Conservation (phyloP, 441 rosid genomes). For the Syzygium syzygioides region DNA sequence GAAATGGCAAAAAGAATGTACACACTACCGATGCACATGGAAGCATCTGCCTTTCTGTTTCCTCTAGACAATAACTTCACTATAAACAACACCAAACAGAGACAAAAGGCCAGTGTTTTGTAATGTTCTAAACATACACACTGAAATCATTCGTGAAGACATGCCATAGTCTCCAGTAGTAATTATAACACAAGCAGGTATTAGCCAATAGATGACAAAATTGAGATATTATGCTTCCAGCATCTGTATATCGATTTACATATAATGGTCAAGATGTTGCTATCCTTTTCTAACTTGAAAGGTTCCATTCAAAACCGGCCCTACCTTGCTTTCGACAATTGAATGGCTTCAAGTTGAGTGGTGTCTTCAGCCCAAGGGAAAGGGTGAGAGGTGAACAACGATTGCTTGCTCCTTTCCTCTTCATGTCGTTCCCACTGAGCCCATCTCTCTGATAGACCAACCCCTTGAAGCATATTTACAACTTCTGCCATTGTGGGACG, state of each 20-base stretch:
- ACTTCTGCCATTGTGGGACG: constrained; percentile 76
- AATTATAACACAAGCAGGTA: neutral
- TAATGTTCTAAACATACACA: neutral
- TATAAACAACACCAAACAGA: neutral
- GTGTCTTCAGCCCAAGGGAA: constrained; percentile 72
- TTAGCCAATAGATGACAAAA: neutral
- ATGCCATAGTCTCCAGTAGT: neutral
- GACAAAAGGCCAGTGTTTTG: neutral
- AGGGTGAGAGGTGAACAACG: constrained; percentile 37
- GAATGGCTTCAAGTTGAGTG: constrained; percentile 71
- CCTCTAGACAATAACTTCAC: neutral
- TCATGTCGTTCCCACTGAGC: constrained; percentile 68
- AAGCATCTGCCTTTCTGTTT: neutral
- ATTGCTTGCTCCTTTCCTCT: constrained; percentile 50
- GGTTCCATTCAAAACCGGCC: neutral
- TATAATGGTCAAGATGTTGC: neutral
- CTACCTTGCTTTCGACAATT: constrained; percentile 70
- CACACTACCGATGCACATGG: neutral
- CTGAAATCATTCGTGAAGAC: neutral
- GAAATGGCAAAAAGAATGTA: neutral
- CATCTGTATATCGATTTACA: neutral
- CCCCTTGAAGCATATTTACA: constrained; percentile 74
- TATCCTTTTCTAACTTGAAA: neutral
- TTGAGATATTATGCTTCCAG: neutral
- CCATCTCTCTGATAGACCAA: constrained; percentile 74